Evolutionary conservation across 768 basidiomycete species (phyloP).

Genomic region (Boletus bicolor): DNA sequence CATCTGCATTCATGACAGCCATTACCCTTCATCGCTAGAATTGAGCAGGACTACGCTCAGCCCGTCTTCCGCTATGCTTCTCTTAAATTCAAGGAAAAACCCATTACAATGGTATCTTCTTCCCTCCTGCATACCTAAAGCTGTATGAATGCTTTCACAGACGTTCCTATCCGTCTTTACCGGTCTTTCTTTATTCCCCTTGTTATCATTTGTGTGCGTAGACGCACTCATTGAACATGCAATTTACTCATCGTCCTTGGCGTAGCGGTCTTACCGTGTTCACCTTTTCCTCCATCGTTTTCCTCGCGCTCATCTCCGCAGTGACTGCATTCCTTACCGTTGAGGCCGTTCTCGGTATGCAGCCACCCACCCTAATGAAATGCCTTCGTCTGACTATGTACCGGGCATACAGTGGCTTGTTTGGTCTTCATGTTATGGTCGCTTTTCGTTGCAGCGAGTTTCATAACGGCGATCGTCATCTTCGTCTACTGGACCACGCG

Average conservation of each 20-base stretch:
- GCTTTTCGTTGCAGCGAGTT: conserved; percentile 32
- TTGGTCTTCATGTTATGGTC: conserved; percentile 33
- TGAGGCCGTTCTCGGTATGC: conserved; percentile 30
- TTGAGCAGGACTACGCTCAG: conserved; percentile 44
- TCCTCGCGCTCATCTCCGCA: conserved; percentile 36
- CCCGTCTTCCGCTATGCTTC: conserved; percentile 32
- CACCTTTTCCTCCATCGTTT: conserved; percentile 33
- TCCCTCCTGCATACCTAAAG: background rate
- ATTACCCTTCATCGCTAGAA: conserved; percentile 26
- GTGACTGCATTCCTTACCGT: conserved; percentile 32
- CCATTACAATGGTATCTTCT: conserved; percentile 24
- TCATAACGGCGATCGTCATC: conserved; percentile 31
- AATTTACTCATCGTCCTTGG: background rate
- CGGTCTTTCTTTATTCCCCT: conserved; percentile 34
- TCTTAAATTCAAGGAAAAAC: conserved; percentile 22
- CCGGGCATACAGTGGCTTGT: conserved; percentile 29
- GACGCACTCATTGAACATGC: conserved; percentile 5
- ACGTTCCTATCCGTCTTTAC: conserved; percentile 41
- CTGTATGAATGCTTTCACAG: conserved; percentile 25
- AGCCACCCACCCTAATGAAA: background rate
- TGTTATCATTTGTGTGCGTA: conserved; percentile 40
- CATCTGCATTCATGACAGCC: background rate
- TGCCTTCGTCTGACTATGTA: background rate
- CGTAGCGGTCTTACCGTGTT: conserved; percentile 34
- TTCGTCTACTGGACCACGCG: conserved; percentile 33